Base-by-base conservation (phyloP, 2,329 filamentous ascomycete species). In the Ceratocystis cacaofunesta region DNA sequence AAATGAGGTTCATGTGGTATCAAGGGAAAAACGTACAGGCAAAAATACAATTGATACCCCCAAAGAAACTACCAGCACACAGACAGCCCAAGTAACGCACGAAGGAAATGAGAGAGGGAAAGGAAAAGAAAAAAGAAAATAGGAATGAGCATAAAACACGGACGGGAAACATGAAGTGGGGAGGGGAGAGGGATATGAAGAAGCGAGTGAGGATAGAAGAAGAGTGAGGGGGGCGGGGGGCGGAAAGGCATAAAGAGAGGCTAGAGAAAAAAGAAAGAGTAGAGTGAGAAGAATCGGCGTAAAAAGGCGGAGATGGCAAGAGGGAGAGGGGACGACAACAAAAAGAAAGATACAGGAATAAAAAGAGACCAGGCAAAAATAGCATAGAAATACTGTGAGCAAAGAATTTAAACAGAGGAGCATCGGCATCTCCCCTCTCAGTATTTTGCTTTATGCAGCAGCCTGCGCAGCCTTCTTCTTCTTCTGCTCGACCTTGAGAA, bases 401-500 rank as follows among this genome's bases (percentile, higher is more conserved):
- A 44, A 62, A n/a, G 19, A 46, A 19, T n/a, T 25, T 10, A 55
- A 41, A 44, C 10, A 25, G 36, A 25, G 10, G 30, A 61, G 19
- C 46, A 61, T 28, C n/a, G 60, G 6, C 22, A 44, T 41, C 19
- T 62, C 60, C 44, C 60, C 36, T 43, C 30, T 41, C 10, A 15
- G 4, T 15, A 41, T 15, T 41, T 15, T 41, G 36, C 36, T 62
- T 66, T 67, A 67, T 46, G 55, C 65, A 36, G 63, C 58, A 62
- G n/a, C 63, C 41, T 67, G 66, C 32, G 66, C 57, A 46, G 65
- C 65, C 62, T 81, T 86, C 80, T 90, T 90, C 88, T 96, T 96
- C 88, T 95, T 95, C 79, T 95, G 89, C 78, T 96, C 91, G 65
- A 95, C 91, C 85, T 96, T 96, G 76, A 95, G 84, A 71, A 99